Conservation (phyloP, 345 rosid species). For the Chamaenerion angustifolium region DNA sequence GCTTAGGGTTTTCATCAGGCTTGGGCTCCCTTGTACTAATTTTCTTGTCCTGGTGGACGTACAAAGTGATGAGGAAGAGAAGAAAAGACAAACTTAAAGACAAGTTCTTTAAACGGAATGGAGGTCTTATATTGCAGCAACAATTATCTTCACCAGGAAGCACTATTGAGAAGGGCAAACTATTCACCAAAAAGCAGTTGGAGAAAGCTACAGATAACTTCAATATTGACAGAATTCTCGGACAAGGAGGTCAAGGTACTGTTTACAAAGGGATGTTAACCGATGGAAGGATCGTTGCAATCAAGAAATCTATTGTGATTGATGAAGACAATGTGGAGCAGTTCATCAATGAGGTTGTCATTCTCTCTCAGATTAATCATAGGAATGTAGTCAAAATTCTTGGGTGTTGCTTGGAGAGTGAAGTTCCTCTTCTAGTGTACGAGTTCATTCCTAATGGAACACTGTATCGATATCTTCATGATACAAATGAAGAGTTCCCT, state of each 20-base stretch:
- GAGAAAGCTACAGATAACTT: constrained; percentile 5
- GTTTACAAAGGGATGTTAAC: constrained; percentile 11
- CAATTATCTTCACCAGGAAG: constrained; percentile 1
- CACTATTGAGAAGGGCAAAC: neutral
- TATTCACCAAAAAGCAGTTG: neutral
- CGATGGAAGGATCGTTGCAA: constrained; percentile 8
- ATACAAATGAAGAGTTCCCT: neutral
- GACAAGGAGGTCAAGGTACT: constrained; percentile 1
- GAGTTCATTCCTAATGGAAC: constrained; percentile 13
- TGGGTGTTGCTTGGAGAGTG: constrained; percentile 12
- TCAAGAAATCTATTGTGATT: neutral
- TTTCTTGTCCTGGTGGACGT: neutral
- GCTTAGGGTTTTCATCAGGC: constrained; percentile 2
- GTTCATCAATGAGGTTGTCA: constrained; percentile 10
- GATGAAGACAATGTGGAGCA: neutral
- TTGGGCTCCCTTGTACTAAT: constrained; percentile 3
- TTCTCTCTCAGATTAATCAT: constrained; percentile 10
- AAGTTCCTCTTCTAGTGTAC: constrained; percentile 4
- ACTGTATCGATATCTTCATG: constrained; percentile 5
- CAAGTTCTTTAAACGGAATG: constrained; percentile 9
- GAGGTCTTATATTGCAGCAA: neutral
- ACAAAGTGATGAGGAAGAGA: neutral
- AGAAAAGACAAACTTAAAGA: constrained; percentile 4
- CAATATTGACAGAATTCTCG: constrained; percentile 2
- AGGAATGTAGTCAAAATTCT: constrained; percentile 9